Evolutionary conservation across 1,284 basidiomycete species (phyloP).

Genomic region (Puccinia novopanici): DNA sequence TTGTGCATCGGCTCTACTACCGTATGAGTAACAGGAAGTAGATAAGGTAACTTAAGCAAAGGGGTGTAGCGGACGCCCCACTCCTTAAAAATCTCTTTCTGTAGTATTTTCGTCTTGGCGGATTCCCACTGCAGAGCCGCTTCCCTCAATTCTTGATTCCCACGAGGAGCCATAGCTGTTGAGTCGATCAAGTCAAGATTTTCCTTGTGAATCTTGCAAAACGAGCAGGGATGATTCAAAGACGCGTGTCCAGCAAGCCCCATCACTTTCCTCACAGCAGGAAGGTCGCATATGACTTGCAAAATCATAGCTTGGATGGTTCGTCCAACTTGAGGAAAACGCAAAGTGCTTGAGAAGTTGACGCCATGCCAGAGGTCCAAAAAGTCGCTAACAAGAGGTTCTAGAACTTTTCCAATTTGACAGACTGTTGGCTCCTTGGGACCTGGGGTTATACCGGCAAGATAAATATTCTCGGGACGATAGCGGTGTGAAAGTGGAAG

Average conservation of each 20-base stretch:
- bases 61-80: constrained; percentile 31
- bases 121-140: constrained; percentile 11
- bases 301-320: constrained; percentile 10
- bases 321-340: not conserved
- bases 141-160: constrained; percentile 5
- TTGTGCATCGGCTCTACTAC: constrained; percentile 48
- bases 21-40: constrained; percentile 8
- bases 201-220: constrained; percentile 7
- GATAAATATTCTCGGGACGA: constrained; percentile 59
- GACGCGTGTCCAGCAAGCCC: constrained; percentile 29
- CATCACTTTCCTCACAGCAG: constrained; percentile 13
- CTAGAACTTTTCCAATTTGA: constrained; percentile 57
- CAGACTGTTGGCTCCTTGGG: constrained; percentile 52
- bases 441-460: constrained; percentile 60
- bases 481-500: constrained; percentile 58
- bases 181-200: not conserved
- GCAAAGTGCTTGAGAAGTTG: constrained; percentile 7
- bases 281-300: constrained; percentile 33
- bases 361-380: constrained; percentile 10
- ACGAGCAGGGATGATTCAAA: constrained; percentile 3
- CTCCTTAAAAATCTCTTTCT: constrained; percentile 16
- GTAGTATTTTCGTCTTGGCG: not conserved
- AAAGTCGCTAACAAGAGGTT: constrained; percentile 56
- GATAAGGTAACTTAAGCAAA: constrained; percentile 36
- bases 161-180: not conserved